phyloP scores from a whole-genome alignment of 805 yeast species.

The Tetrapisispora phaffii region DNA sequence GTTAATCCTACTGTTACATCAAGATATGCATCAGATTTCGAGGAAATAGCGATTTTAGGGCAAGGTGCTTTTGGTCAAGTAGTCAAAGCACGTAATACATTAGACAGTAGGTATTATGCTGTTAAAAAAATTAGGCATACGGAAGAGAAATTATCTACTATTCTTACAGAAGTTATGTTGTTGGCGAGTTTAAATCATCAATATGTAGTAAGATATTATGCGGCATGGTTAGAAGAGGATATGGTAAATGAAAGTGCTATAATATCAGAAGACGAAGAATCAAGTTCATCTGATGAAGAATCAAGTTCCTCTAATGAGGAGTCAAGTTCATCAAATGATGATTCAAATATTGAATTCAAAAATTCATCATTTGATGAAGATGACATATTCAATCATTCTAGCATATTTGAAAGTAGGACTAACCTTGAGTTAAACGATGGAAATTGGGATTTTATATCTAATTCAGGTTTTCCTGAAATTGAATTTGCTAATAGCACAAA shows the following conservation, averaged over 20 bases:
- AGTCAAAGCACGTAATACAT: conserved; percentile 86
- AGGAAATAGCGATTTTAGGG: conserved; percentile 84
- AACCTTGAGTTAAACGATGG: conserved; percentile 18
- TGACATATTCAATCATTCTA: conserved; percentile 21
- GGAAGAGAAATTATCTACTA: conserved; percentile 66
- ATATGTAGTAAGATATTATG: conserved; percentile 90
- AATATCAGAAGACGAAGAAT: conserved; percentile 28
- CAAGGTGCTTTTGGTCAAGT: conserved; percentile 97
- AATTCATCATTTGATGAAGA: conserved; percentile 1
- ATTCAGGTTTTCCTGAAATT: conserved; percentile 40
- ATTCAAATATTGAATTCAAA: conserved; percentile 2
- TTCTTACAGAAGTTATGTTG: conserved; percentile 83
- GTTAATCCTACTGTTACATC: conserved; percentile 35
- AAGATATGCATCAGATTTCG: conserved; percentile 86
- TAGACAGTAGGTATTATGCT: conserved; percentile 93
- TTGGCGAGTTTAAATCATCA: conserved; percentile 89
- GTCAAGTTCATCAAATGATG: conserved; percentile 5
- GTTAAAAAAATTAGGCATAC: conserved; percentile 82
- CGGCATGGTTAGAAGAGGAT: conserved; percentile 93
- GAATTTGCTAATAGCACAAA: conserved; percentile 39
- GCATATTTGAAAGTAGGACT: conserved; percentile 24
- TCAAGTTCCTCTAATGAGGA: conserved; percentile 16
- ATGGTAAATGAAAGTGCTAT: conserved; percentile 30
- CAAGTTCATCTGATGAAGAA: too few species aligned
- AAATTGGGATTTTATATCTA: conserved; percentile 58